These are phyloP conservation scores for Cylindrodendrum hubeiense DNA, from an alignment of 2,329 filamentous ascomycete genomes.

Conservation along the genomic window DNA sequence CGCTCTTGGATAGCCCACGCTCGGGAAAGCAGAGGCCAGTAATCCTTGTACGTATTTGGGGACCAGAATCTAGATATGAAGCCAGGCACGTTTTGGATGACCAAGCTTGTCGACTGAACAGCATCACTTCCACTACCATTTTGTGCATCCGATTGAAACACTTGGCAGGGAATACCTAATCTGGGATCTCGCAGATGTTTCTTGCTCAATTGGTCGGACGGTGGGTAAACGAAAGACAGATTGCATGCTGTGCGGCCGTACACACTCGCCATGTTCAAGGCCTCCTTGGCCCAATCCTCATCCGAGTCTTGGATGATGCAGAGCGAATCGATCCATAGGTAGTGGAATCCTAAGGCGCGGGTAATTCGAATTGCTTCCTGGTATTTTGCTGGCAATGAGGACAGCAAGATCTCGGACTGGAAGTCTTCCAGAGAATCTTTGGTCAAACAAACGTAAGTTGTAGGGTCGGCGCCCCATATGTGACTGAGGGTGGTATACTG, in stretches of 20 bases:
- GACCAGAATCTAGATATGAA: conserved; percentile 10
- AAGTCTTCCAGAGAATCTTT: conserved; percentile 5
- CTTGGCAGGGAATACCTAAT: background rate
- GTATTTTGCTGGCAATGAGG: conserved; percentile 10
- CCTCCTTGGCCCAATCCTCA: conserved; percentile 5
- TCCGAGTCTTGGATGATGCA: conserved; percentile 7
- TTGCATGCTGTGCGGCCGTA: conserved; percentile 19
- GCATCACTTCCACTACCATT: background rate
- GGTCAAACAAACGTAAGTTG: conserved; percentile 7
- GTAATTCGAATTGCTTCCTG: conserved; percentile 8
- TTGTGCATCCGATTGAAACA: background rate
- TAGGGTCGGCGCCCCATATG: conserved; percentile 22
- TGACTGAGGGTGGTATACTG: conserved; percentile 25
- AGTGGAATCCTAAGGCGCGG: background rate
- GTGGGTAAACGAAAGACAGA: conserved; percentile 17
- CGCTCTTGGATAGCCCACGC: conserved; percentile 15
- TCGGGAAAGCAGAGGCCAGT: conserved; percentile 11
- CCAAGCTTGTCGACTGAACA: background rate
- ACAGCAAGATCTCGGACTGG: background rate
- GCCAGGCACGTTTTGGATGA: background rate
- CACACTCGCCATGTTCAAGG: background rate
- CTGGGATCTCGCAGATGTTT: conserved; percentile 14
- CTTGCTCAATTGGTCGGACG: background rate
- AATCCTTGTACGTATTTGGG: conserved; percentile 2
- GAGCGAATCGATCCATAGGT: too few species aligned